These are phyloP conservation scores for Quercus lobata DNA, from an alignment of 331 rosid genomes.

Conservation along the genomic window DNA sequence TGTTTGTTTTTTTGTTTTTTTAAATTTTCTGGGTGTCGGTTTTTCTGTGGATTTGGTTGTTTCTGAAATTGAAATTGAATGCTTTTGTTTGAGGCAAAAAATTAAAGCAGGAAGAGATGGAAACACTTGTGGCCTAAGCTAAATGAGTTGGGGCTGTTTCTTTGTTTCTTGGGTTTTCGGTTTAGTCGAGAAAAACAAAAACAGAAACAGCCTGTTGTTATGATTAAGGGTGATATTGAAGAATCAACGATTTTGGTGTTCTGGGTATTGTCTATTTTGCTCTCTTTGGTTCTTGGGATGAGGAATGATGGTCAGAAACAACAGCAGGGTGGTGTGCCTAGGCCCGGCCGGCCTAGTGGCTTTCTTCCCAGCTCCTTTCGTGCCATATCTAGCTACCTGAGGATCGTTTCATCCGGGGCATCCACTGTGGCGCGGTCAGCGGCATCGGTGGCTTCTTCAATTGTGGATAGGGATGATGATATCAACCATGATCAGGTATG, in stretches of 20 bases:
- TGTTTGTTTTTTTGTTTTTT: neutral
- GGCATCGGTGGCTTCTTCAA: constrained; percentile 85
- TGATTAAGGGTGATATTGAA: constrained; percentile 56
- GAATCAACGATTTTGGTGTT: constrained; percentile 44
- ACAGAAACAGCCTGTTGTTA: constrained; percentile 56
- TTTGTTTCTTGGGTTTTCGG: constrained; percentile 29
- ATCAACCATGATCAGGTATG: constrained; percentile 76
- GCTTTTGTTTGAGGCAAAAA: constrained; percentile 15
- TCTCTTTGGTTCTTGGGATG: constrained; percentile 73
- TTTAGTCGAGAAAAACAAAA: constrained; percentile 24
- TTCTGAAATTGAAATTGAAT: constrained; percentile 35
- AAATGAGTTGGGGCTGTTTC: constrained; percentile 45
- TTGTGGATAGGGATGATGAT: constrained; percentile 80
- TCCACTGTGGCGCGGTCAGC: constrained; percentile 95
- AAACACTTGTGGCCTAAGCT: constrained; percentile 41
- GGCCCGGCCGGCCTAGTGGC: constrained; percentile 54
- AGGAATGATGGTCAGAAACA: constrained; percentile 77
- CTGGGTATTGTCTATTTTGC: constrained; percentile 40
- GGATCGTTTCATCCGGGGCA: constrained; percentile 89
- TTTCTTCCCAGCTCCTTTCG: constrained; percentile 82
- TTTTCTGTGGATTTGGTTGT: constrained; percentile 29
- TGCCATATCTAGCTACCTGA: constrained; percentile 79
- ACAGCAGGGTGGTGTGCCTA: constrained; percentile 56
- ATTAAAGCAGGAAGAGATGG: constrained; percentile 33
- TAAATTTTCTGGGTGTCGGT: constrained; percentile 6